Conservation (phyloP, 176 grass and related monocot species). For the Carex cristatella region DNA sequence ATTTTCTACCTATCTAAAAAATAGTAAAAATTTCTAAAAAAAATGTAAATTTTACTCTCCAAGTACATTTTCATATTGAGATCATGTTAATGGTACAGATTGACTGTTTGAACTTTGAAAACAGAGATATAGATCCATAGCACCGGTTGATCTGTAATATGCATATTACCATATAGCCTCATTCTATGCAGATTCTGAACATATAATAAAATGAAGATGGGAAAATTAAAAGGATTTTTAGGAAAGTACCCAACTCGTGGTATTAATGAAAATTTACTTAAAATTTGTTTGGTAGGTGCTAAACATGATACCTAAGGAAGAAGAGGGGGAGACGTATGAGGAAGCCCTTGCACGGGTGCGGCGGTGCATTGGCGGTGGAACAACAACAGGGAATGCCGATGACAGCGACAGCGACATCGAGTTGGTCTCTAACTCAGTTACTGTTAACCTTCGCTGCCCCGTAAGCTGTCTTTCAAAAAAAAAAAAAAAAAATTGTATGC, state of each 20-base stretch:
- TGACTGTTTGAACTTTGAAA: too few relatives aligned
- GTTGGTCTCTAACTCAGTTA: conserved; percentile 71
- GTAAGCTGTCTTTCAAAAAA: conserved; percentile 42
- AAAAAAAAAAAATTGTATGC: not conserved
- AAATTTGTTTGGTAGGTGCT: conserved; percentile 51
- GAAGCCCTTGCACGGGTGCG: conserved; percentile 71
- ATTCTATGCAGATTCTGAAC: not conserved
- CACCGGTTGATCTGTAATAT: too few relatives aligned
- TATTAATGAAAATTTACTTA: not conserved
- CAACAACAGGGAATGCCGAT: conserved; percentile 48
- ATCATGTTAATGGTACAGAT: too few relatives aligned
- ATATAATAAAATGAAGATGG: not conserved
- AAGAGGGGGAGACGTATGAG: conserved; percentile 70
- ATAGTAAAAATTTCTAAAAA: too few relatives aligned
- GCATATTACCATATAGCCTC: too few relatives aligned
- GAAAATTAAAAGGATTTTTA: not conserved
- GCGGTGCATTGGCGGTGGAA: conserved; percentile 77
- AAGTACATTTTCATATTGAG: too few relatives aligned
- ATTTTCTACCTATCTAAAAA: too few relatives aligned
- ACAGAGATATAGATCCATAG: too few relatives aligned
- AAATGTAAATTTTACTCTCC: too few relatives aligned
- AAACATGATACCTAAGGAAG: conserved; percentile 71
- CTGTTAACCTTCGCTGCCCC: conserved; percentile 82
- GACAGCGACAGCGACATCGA: conserved; percentile 85
- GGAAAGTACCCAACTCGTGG: not conserved